phyloP scores from a whole-genome alignment of 352 stramenopile genomes.

The Pythium apleroticum region DNA sequence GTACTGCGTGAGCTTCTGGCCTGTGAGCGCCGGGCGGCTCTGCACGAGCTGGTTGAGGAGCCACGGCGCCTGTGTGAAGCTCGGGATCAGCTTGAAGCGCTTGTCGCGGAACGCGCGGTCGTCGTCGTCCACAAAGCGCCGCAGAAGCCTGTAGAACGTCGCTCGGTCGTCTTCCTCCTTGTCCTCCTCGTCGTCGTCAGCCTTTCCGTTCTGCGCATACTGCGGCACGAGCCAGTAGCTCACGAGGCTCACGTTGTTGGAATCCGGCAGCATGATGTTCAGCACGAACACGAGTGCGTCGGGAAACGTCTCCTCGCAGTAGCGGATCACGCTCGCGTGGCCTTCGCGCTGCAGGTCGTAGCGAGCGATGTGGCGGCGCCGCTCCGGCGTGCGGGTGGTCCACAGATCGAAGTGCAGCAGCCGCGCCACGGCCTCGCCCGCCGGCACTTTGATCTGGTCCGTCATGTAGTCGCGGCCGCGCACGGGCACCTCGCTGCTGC shows the following conservation, averaged over 20 bases:
- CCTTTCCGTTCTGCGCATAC: conserved; percentile 2
- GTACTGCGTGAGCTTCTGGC: conserved; percentile 84
- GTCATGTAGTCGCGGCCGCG: conserved; percentile 55
- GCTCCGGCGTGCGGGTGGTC: conserved; percentile 41
- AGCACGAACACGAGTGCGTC: conserved; percentile 82
- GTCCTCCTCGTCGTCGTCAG: conserved; percentile 6
- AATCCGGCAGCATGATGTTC: conserved; percentile 81
- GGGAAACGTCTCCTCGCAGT: conserved; percentile 43
- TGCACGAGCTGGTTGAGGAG: conserved; percentile 80
- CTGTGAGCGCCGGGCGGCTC: conserved; percentile 81
- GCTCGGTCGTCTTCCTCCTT: conserved; percentile 12
- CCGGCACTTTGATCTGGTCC: conserved; percentile 49
- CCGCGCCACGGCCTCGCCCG: conserved; percentile 28
- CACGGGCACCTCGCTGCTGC: conserved; percentile 49
- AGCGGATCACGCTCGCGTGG: conserved; percentile 48
- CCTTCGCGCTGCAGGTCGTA: conserved; percentile 39
- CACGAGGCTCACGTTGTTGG: conserved; percentile 69
- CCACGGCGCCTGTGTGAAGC: conserved; percentile 81
- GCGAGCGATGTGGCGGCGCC: conserved; percentile 57
- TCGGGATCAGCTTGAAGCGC: conserved; percentile 91
- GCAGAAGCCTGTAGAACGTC: conserved; percentile 64
- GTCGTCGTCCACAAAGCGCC: conserved; percentile 48
- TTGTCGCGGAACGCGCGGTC: conserved; percentile 56
- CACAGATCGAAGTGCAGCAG: conserved; percentile 72
- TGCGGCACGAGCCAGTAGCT: conserved; percentile 70